These are phyloP conservation scores for Talaromyces verruculosus DNA, from an alignment of 2,329 filamentous ascomycete genomes.

Conservation along the genomic window DNA sequence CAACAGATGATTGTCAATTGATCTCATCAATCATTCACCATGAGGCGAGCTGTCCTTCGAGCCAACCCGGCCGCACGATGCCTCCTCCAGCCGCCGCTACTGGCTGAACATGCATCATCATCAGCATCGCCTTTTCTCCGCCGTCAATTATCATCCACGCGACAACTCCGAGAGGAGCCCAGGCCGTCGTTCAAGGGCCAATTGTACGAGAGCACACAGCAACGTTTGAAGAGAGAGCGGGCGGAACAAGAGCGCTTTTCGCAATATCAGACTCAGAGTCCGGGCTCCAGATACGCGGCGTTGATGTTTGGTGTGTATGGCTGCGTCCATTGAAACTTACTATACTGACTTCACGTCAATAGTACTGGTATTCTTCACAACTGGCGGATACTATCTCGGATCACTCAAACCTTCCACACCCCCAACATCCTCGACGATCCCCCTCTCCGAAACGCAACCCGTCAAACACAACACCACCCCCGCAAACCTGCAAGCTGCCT, in stretches of 20 bases:
- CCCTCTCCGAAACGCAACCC: constrained; percentile 49
- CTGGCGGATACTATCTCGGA: constrained; percentile 58
- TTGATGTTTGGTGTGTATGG: constrained; percentile 36
- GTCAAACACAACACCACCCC: constrained; percentile 58
- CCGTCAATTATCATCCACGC: constrained; percentile 13
- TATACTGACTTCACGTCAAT: constrained; percentile 14
- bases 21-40: neutral
- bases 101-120: neutral
- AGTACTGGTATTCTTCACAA: constrained; percentile 55
- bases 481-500: constrained; percentile 62
- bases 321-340: constrained; percentile 7
- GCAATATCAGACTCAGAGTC: constrained; percentile 43
- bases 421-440: constrained; percentile 56
- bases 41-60: constrained; percentile 16
- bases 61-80: constrained; percentile 7
- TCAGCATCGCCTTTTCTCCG: neutral
- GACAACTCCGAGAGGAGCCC: constrained; percentile 26
- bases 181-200: constrained; percentile 58
- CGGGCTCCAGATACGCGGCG: constrained; percentile 41
- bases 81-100: neutral
- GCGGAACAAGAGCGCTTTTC: constrained; percentile 56
- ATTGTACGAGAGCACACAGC: constrained; percentile 61
- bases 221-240: constrained; percentile 59
- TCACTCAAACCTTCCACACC: constrained; percentile 49
- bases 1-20: neutral